Conservation (phyloP, 352 stramenopile genomes). For the Blastocystis sp. region DNA sequence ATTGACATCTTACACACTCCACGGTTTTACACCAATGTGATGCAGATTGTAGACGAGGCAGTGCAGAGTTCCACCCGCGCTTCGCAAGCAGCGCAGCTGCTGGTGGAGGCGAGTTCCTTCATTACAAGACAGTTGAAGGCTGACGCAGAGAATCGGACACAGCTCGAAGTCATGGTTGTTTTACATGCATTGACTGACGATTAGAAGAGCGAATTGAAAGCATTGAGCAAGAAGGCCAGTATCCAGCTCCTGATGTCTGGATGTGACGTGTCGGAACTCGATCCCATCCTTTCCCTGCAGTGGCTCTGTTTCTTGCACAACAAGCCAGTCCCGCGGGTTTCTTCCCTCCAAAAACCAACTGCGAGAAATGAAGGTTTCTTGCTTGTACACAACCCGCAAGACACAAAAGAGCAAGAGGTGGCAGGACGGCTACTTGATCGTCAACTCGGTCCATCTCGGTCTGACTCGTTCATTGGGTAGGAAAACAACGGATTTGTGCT, state of each 20-base stretch:
- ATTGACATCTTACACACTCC: not conserved
- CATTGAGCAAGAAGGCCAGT: not conserved
- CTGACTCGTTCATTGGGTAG: not conserved
- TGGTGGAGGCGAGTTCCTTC: not conserved
- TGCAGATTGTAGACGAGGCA: not conserved
- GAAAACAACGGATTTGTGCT: not conserved
- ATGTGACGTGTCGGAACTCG: not conserved
- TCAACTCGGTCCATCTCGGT: not conserved
- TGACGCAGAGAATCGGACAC: not conserved
- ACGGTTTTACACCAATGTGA: not conserved
- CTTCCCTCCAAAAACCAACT: constrained; percentile 21
- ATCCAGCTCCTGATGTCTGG: not conserved
- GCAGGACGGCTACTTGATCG: constrained; percentile 30
- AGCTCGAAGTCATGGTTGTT: not conserved
- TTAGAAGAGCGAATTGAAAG: not conserved
- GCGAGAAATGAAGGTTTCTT: constrained; percentile 8
- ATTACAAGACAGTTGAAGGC: not conserved
- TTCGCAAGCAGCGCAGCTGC: not conserved
- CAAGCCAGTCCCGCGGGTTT: not conserved
- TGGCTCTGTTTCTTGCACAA: not conserved
- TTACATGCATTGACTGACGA: not conserved
- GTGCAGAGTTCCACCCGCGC: not conserved
- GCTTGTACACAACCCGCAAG: constrained; percentile 56
- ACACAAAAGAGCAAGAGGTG: constrained; percentile 61
- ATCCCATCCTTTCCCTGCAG: not conserved